Base-by-base conservation (phyloP, 768 basidiomycete species). In the Lepiota subincarnata region DNA sequence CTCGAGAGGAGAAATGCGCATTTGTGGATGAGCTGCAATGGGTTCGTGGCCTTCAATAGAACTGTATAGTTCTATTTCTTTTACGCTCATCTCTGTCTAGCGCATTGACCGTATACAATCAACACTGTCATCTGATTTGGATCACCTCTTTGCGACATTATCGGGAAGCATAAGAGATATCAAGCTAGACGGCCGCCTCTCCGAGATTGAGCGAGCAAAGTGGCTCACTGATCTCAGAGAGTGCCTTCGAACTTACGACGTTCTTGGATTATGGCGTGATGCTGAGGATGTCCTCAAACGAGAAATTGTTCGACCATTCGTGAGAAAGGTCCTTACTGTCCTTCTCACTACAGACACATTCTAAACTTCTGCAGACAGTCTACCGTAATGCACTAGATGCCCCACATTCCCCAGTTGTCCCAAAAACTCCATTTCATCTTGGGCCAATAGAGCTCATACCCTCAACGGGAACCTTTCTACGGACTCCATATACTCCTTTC, bases 21-120 rank as follows among this genome's bases (percentile, higher is more conserved):
- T 94, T 92, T 58, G 83, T 96, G 2, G 79, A 86, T 51, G 87
- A 89, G 59, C 78, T 95, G 4, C 85, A 92, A 76, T 89, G 88
- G 81, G 96, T 98, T 65, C 67, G 74, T 77, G 55, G 65, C 58
- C 59, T 57, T 60, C 54, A 55, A 48, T 46, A 40, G 52, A 22
- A 36, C 46, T 48, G 7, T 38, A 48, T 42, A 35, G 34, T 54
- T 34, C 46, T 38, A 46, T 55, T 46, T 24, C 46, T 18, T 44
- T 34, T n/a, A 48, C 37, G 31, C 34, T 61, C 52, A 16, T 31
- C 57, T 22, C 53, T 48, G 36, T 26, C 47, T 46, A 79, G 96
- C 81, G 89, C 42, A 83, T 98, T 46, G 84, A 89, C 59, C 80
- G 87, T 14, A 88, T 98, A 59, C 85, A 87, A 55, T 82, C 86